Conservation (phyloP, 176 grass and related monocot species). For the Areca catechu region DNA sequence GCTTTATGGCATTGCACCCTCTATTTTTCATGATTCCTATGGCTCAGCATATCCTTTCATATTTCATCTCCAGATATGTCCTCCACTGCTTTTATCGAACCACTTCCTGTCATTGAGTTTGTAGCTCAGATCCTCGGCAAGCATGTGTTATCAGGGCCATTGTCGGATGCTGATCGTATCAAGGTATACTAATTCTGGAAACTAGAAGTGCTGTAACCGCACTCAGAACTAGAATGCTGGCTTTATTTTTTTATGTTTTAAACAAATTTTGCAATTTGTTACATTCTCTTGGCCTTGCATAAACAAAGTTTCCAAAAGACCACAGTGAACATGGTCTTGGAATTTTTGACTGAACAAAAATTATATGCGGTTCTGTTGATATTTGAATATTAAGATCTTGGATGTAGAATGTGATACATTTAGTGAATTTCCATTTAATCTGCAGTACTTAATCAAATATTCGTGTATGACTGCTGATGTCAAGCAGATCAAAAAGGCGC, state of each 20-base stretch:
- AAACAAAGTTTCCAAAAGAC: too few relatives aligned
- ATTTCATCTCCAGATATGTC: slow-evolving; percentile 37
- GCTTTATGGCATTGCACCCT: background rate
- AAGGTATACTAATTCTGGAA: slow-evolving; percentile 25
- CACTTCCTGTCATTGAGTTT: slow-evolving; percentile 31
- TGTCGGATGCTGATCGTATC: slow-evolving; percentile 20
- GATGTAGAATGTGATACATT: too few relatives aligned
- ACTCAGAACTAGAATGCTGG: background rate
- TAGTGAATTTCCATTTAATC: too few relatives aligned
- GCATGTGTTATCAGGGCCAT: slow-evolving; percentile 11
- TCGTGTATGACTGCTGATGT: slow-evolving; percentile 5
- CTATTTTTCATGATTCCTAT: too few relatives aligned
- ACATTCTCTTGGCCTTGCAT: too few relatives aligned
- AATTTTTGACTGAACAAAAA: too few relatives aligned
- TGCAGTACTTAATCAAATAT: background rate
- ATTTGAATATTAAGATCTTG: too few relatives aligned
- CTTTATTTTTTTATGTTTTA: background rate
- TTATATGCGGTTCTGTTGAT: too few relatives aligned
- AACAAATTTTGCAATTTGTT: too few relatives aligned
- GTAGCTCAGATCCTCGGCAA: slow-evolving; percentile 26
- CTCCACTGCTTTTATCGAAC: slow-evolving; percentile 42
- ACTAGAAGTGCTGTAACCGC: background rate
- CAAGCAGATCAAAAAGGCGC: slow-evolving; percentile 43
- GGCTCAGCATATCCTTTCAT: too few relatives aligned
- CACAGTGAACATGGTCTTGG: too few relatives aligned